phyloP scores from a whole-genome alignment of 2,329 filamentous ascomycete species.

The Metarhizium album region DNA sequence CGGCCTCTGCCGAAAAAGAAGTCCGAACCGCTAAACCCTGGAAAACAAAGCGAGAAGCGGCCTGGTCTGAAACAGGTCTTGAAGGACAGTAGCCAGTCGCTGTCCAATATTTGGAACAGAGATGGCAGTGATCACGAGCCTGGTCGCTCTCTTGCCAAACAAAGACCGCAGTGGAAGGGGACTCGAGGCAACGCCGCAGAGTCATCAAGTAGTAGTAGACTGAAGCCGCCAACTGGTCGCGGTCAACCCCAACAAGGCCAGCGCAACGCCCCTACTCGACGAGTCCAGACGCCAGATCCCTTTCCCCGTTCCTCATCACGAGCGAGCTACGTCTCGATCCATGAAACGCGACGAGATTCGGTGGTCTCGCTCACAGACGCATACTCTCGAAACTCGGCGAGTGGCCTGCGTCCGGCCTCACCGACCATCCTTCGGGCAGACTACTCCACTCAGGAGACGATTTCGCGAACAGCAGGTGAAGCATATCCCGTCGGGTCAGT shows the following conservation, averaged over 20 bases:
- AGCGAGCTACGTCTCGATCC: slow-evolving; percentile 38
- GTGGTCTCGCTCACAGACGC: slow-evolving; percentile 46
- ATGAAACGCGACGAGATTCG: slow-evolving; percentile 41
- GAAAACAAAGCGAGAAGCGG: slow-evolving; percentile 14
- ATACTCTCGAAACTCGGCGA: slow-evolving; percentile 38
- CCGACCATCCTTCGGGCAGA: slow-evolving; percentile 23
- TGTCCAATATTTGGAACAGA: slow-evolving; percentile 39
- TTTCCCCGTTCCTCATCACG: slow-evolving; percentile 31
- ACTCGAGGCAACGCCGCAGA: slow-evolving; percentile 6
- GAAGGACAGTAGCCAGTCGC: slow-evolving; percentile 35
- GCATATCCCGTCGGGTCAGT: slow-evolving; percentile 8
- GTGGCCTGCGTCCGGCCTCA: slow-evolving; percentile 33
- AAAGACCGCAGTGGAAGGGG: slow-evolving; percentile 16
- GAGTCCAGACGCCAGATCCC: slow-evolving; percentile 16
- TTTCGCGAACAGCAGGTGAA: slow-evolving; percentile 10
- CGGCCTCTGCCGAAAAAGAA: slow-evolving; percentile 19
- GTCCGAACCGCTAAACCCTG: slow-evolving; percentile 11
- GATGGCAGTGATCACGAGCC: slow-evolving; percentile 24
- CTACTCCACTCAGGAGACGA: slow-evolving; percentile 13
- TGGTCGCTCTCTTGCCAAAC: slow-evolving; percentile 10
- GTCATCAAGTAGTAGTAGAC: slow-evolving; percentile 1
- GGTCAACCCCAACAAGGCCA: slow-evolving; percentile 4
- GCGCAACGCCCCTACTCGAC: neutral
- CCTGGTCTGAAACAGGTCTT: slow-evolving; percentile 33
- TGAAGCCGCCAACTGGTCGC: slow-evolving; percentile 6